These are phyloP conservation scores for Parsonsia alboflavescens DNA, from an alignment of 257 asterid species.

Conservation along the genomic window DNA sequence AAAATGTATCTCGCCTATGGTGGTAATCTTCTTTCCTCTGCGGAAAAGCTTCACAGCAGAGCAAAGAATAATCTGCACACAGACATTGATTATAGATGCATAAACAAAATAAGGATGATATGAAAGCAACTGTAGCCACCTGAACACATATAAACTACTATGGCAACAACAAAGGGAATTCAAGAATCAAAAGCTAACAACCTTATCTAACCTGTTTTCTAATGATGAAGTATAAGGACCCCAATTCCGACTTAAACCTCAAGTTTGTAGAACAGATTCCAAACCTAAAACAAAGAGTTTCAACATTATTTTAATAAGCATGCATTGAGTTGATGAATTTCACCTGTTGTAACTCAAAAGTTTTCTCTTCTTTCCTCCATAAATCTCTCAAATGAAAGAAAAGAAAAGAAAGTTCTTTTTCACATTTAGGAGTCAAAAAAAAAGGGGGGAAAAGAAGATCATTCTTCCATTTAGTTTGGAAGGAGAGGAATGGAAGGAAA, in stretches of 20 bases:
- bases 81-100: constrained; percentile 10
- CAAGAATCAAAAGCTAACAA: background rate
- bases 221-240: background rate
- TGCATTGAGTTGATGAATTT: too few relatives aligned
- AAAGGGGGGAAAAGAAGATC: too few relatives aligned
- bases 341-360: too few relatives aligned
- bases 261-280: background rate
- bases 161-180: background rate
- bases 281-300: background rate
- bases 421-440: too few relatives aligned
- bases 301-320: too few relatives aligned
- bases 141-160: background rate
- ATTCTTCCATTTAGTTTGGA: too few relatives aligned
- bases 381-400: too few relatives aligned
- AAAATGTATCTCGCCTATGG: constrained; percentile 71
- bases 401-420: too few relatives aligned
- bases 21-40: constrained; percentile 72
- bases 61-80: constrained; percentile 76
- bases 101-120: background rate
- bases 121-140: background rate
- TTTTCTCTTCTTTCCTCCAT: too few relatives aligned
- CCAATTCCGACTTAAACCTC: background rate
- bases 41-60: constrained; percentile 92
- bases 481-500: too few relatives aligned
- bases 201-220: background rate